These are phyloP conservation scores for Psilocybe mexicana DNA, from an alignment of 1,284 basidiomycete genomes.

Conservation along the genomic window DNA sequence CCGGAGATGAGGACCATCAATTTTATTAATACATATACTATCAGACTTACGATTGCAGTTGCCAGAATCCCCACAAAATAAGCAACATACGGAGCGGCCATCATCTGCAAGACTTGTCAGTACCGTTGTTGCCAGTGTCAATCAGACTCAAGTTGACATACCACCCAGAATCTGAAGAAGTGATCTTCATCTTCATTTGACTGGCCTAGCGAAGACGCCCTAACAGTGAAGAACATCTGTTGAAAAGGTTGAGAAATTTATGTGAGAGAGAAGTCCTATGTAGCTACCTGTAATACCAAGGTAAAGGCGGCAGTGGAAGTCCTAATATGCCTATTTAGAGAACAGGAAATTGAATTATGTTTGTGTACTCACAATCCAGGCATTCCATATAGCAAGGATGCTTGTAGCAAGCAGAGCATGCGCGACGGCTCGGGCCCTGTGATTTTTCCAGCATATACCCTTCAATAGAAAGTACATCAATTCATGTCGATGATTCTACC, in stretches of 20 bases:
- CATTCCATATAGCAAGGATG: constrained; percentile 48
- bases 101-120: constrained; percentile 32
- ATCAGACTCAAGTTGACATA: constrained; percentile 22
- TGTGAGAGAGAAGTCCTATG: not conserved
- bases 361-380: constrained; percentile 41
- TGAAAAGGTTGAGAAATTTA: not conserved
- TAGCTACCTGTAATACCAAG: constrained; percentile 43
- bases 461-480: constrained; percentile 18
- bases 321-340: constrained; percentile 25
- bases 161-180: constrained; percentile 36
- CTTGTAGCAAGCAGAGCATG: constrained; percentile 46
- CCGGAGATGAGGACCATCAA: not conserved
- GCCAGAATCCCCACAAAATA: constrained; percentile 38
- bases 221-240: constrained; percentile 46
- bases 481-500: not conserved
- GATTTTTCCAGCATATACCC: constrained; percentile 41
- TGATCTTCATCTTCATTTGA: constrained; percentile 34
- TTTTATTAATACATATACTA: not conserved
- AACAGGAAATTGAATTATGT: not conserved
- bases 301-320: constrained; percentile 42
- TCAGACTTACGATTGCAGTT: constrained; percentile 39
- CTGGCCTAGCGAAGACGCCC: constrained; percentile 35
- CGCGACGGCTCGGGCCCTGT: constrained; percentile 45
- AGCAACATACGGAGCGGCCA: constrained; percentile 41
- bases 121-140: not conserved